Evolutionary conservation across 441 rosid genomes (phyloP), one percentile per base, ranked within the genome.

Genomic region (Rhodomyrtus psidioides): DNA sequence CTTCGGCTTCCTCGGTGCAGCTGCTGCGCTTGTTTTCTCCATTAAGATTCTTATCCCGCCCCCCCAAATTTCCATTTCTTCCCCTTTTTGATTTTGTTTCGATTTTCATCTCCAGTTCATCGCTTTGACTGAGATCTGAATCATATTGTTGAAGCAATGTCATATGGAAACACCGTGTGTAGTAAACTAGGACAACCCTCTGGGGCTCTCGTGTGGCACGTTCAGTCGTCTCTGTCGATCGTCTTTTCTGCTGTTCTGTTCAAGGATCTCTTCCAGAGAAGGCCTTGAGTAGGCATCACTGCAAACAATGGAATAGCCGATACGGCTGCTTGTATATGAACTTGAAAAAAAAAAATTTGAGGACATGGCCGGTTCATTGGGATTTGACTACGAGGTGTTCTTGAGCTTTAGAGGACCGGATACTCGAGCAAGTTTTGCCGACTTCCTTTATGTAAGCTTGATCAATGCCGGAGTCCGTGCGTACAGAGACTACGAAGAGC

Each of bases 1-100:
- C 76, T 30, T 62, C 76, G 44, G 76, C 76, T 62, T 62, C 76
- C 76, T 62, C 76, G n/a, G n/a, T n/a, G n/a, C n/a, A n/a, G n/a
- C n/a, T n/a, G n/a, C n/a, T n/a, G n/a, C n/a, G n/a, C n/a, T 62
- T 26, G 76, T 62, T 62, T 62, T 62, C 75, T 62, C 76, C 46
- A 30, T 44, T 62, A 39, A 62, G 44, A 62, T 30, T 39, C 74
- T 60, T 21, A 15, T 53, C 19, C 19, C 19, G 9, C 8, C 55
- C 39, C 74, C 15, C 21, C 7, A 0, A 21, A 60, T 60, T 28
- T 60, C 42, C 30, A 0, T 0, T 60, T 60, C 42, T 60, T 60
- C 42, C 19, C 74, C 46, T 6, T 28, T 60, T 16, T 30, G 74
- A 60, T 60, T 15, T 28, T 15, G 74, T 7, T 16, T 28, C 42